Evolutionary conservation across 31 red algal genomes (phyloP).

Genomic region (Endocladia muricata): DNA sequence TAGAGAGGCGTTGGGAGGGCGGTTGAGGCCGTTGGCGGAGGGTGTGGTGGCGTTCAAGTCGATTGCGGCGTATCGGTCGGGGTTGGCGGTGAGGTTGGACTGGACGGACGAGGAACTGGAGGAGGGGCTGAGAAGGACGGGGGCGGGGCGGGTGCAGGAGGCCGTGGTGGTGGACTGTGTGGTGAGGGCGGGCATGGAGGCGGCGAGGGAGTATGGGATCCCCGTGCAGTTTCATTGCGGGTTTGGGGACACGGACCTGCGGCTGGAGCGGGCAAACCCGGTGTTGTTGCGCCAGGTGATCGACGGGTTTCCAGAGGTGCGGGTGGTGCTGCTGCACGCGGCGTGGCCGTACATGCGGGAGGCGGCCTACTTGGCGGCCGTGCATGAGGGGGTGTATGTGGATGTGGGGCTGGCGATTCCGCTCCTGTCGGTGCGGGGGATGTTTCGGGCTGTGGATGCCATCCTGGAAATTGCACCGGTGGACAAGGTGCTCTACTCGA

Average conservation of each 20-base stretch:
- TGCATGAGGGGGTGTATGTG: conserved; percentile 25
- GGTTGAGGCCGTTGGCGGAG: conserved; percentile 18
- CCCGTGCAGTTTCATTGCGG: conserved; percentile 69
- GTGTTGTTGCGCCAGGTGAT: conserved; percentile 19
- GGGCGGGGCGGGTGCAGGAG: neutral
- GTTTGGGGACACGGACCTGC: conserved; percentile 53
- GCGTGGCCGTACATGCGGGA: conserved; percentile 56
- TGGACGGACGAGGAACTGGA: conserved; percentile 53
- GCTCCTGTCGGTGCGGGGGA: conserved; percentile 43
- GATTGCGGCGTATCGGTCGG: conserved; percentile 48
- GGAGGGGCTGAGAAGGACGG: neutral
- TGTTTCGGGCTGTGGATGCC: conserved; percentile 40
- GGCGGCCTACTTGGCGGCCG: conserved; percentile 44
- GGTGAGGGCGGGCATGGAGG: conserved; percentile 29
- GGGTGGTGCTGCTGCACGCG: conserved; percentile 46
- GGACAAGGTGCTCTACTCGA: conserved; percentile 42
- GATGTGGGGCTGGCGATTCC: conserved; percentile 61
- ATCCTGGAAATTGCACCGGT: conserved; percentile 48
- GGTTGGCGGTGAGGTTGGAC: conserved; percentile 25
- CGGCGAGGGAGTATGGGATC: conserved; percentile 21
- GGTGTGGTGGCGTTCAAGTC: conserved; percentile 44
- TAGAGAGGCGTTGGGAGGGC: conserved; percentile 4
- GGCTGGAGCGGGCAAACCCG: conserved; percentile 38
- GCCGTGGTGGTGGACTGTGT: conserved; percentile 34
- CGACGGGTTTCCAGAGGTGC: conserved; percentile 23